Base-by-base conservation (phyloP, 768 basidiomycete genomes). In the Leccinum longicurvipes region DNA sequence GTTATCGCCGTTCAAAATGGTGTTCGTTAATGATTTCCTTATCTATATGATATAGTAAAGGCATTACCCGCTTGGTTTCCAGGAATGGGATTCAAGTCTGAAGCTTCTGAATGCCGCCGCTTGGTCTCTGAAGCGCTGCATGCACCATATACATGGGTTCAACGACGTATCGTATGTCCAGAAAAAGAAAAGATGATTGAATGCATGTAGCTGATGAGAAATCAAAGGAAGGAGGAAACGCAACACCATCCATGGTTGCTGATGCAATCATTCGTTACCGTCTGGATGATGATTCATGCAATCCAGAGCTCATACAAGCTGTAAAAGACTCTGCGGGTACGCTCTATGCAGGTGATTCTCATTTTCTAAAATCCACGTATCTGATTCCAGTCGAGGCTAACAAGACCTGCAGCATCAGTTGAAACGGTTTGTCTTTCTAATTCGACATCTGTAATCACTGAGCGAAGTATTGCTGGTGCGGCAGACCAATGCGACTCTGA, bases 401-500 rank as follows among this genome's bases (percentile, higher is more conserved):
- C n/a, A 12, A 39, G 8, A 8, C 15, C 17, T 14, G 7, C 36
- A 39, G 36, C 36, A 12, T 39, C 36, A 14, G 36, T 39, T 10
- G 36, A 39, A 14, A 39, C 36, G 36, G 36, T 39, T 9, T 17
- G n/a, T n/a, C n/a, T n/a, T 6, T 39, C 17, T 10, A 8, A 14
- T 39, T 14, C 36, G 15, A 4, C 5, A 17, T 12, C 15, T 17
- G 36, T 8, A 12, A 10, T 4, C 17, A 17, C 15, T 5, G 36
- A 39, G 5, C 15, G 15, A 39, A n/a, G n/a, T n/a, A n/a, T n/a
- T n/a, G n/a, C n/a, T 14, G 7, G 36, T 39, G 8, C 11, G 6
- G 32, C 25, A 73, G 72, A 73, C 67, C 7, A 56, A 62, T 4
- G 51, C 69, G 0, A 54, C 58, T 0, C 46, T 74, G 1, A 27